Percentiles rank a stretch among this genome's conserved stretches.
Evolutionary conservation across 1,284 basidiomycete species (phyloP).

Genomic region (Naganishia albida): DNA sequence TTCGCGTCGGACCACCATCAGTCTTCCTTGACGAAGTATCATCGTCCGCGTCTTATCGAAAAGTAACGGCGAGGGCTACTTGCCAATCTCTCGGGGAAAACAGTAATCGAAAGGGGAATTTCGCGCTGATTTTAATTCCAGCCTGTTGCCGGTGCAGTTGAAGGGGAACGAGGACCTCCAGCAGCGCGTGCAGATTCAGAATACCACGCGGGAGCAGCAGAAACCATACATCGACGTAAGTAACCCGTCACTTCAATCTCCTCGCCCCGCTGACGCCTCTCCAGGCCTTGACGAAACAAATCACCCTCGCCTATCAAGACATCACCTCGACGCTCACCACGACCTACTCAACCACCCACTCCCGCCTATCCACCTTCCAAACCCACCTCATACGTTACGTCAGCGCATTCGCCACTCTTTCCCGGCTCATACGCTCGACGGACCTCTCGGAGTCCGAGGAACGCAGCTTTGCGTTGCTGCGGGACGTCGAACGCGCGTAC

Average conservation of each 20-base stretch:
- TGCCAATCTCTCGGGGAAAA: too few species aligned
- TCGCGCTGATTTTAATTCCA: not conserved
- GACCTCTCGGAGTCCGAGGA: slow-evolving; percentile 30
- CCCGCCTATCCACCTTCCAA: slow-evolving; percentile 23
- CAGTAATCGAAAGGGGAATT: too few species aligned
- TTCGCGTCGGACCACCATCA: too few species aligned
- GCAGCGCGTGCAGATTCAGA: slow-evolving; percentile 30
- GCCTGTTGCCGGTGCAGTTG: slow-evolving; percentile 27
- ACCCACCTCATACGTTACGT: slow-evolving; percentile 28
- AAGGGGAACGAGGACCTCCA: slow-evolving; percentile 31
- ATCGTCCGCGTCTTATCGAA: not conserved
- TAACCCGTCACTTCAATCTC: too few species aligned
- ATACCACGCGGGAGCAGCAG: slow-evolving; percentile 28
- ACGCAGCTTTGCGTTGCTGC: slow-evolving; percentile 24
- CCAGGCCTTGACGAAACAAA: slow-evolving; percentile 27
- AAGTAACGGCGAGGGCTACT: not conserved
- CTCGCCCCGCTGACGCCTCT: not conserved
- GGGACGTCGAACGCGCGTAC: slow-evolving; percentile 29
- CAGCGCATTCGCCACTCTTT: slow-evolving; percentile 22
- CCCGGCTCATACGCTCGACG: slow-evolving; percentile 22
- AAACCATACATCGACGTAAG: slow-evolving; percentile 30
- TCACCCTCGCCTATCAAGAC: slow-evolving; percentile 30
- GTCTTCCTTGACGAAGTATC: too few species aligned
- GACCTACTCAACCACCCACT: slow-evolving; percentile 19
- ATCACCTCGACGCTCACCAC: slow-evolving; percentile 28